phyloP scores from a whole-genome alignment of 306 rosid species.

The Psophocarpus tetragonolobus region DNA sequence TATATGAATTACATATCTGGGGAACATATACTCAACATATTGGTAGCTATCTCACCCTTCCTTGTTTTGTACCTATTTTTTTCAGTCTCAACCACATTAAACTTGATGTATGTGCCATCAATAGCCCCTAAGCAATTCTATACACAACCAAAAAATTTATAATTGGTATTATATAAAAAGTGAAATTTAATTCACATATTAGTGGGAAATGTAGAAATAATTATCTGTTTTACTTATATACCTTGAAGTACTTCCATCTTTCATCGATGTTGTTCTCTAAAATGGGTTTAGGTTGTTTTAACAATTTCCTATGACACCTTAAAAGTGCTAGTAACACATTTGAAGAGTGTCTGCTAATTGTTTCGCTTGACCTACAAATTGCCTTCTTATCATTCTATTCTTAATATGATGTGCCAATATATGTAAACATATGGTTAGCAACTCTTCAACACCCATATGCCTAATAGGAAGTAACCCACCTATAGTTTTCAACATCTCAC shows the following conservation, averaged over 20 bases:
- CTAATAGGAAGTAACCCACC: not conserved
- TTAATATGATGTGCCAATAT: not conserved
- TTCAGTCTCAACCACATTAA: too few relatives aligned
- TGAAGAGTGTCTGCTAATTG: too few relatives aligned
- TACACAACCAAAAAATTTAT: not conserved
- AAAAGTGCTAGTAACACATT: too few relatives aligned
- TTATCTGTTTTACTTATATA: not conserved
- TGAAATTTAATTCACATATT: not conserved
- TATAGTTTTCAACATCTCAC: too few relatives aligned
- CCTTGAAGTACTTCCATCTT: not conserved
- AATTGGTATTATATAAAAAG: not conserved
- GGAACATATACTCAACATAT: too few relatives aligned
- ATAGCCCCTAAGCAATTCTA: slow-evolving; percentile 20
- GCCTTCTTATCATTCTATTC: not conserved
- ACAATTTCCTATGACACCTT: too few relatives aligned
- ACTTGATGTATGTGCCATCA: not conserved
- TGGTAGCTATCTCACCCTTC: too few relatives aligned
- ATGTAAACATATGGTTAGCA: too few relatives aligned
- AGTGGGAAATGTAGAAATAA: not conserved
- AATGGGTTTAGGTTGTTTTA: too few relatives aligned
- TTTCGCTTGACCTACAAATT: not conserved
- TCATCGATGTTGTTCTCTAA: too few relatives aligned
- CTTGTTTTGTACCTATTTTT: too few relatives aligned
- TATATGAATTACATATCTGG: too few relatives aligned
- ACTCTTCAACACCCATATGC: not conserved